Conservation (phyloP, 2,329 filamentous ascomycete species). For the Monosporascus sp. region DNA sequence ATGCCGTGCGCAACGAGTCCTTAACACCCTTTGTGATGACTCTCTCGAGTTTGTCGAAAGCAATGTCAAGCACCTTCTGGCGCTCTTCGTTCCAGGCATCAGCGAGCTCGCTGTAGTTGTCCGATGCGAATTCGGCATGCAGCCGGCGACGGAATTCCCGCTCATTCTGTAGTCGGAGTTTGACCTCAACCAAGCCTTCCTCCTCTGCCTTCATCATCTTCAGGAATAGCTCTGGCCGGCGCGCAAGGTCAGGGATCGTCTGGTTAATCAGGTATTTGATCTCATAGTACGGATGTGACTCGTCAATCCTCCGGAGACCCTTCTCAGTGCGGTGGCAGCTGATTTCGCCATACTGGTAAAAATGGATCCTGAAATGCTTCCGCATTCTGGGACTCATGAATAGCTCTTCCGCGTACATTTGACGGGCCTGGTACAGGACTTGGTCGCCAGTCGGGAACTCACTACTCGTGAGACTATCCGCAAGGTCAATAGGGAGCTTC, state of each 20-base stretch:
- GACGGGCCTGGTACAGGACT: conserved; percentile 73
- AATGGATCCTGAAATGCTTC: conserved; percentile 76
- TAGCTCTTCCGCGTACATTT: conserved; percentile 88
- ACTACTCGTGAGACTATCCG: conserved; percentile 68
- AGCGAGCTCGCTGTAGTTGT: conserved; percentile 91
- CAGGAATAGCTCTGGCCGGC: conserved; percentile 81
- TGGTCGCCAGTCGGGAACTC: conserved; percentile 72
- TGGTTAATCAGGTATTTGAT: conserved; percentile 95
- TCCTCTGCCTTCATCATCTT: conserved; percentile 98
- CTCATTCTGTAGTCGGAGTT: conserved; percentile 70
- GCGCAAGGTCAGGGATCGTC: conserved; percentile 73
- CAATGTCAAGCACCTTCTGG: conserved; percentile 75
- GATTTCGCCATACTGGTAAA: conserved; percentile 77
- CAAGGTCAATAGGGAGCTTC: conserved; percentile 77
- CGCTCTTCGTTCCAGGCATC: conserved; percentile 93
- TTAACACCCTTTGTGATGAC: conserved; percentile 90
- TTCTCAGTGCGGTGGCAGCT: conserved; percentile 92
- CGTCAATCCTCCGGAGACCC: conserved; percentile 86
- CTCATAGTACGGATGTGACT: conserved; percentile 93
- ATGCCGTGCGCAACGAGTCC: conserved; percentile 87
- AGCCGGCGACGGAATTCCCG: conserved; percentile 72
- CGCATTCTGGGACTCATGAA: conserved; percentile 84
- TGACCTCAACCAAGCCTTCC: conserved; percentile 85
- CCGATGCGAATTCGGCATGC: conserved; percentile 80
- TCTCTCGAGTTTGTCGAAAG: conserved; percentile 74